phyloP scores from a whole-genome alignment of 306 rosid genomes.

The Senna tora region DNA sequence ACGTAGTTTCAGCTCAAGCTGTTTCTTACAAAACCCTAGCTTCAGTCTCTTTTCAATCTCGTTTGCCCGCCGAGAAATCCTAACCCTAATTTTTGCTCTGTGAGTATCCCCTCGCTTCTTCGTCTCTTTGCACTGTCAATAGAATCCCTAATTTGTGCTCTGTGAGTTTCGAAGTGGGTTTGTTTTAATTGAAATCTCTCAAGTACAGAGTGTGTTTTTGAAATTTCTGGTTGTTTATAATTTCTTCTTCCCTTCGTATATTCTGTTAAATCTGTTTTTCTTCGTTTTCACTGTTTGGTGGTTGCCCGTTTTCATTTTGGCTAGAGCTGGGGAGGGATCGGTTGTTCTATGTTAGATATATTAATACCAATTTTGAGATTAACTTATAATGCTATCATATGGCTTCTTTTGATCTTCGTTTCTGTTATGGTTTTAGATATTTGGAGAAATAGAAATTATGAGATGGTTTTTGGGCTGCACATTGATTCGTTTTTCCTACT shows the following conservation, averaged over 20 bases:
- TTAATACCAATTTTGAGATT: not conserved
- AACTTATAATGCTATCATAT: not conserved
- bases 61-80: not conserved
- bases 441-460: too few relatives aligned
- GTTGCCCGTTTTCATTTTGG: not conserved
- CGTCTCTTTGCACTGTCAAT: not conserved
- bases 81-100: not conserved
- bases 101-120: not conserved
- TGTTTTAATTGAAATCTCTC: not conserved
- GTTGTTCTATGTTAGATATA: not conserved
- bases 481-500: not conserved
- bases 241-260: not conserved
- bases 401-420: not conserved
- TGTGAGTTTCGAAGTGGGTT: not conserved
- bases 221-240: not conserved
- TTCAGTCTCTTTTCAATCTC: not conserved
- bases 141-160: not conserved
- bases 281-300: not conserved
- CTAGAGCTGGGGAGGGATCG: not conserved
- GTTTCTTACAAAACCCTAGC: conserved; percentile 11
- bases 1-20: not conserved
- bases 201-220: not conserved
- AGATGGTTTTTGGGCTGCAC: too few relatives aligned
- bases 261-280: not conserved
- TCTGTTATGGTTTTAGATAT: not conserved